Evolutionary conservation across 805 yeast species (phyloP).

Genomic region (Cyberlindnera mycetangii): DNA sequence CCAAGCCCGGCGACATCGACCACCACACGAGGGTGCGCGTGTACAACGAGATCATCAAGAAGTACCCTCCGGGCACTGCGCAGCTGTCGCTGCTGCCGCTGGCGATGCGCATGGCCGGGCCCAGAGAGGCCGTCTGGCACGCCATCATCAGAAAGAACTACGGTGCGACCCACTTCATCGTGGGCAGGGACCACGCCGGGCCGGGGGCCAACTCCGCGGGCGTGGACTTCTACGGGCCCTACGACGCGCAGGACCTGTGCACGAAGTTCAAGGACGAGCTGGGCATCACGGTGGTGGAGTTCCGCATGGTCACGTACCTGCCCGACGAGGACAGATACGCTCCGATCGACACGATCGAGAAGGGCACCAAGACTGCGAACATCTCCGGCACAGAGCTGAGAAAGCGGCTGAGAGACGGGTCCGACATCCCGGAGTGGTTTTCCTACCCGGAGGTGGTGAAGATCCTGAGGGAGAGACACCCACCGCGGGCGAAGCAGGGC

Average conservation of each 20-base stretch:
- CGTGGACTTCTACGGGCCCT: conserved; percentile 93
- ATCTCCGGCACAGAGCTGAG: conserved; percentile 95
- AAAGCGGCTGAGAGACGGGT: conserved; percentile 80
- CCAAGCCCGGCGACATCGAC: conserved; percentile 97
- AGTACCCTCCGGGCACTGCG: conserved; percentile 94
- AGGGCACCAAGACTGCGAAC: conserved; percentile 77
- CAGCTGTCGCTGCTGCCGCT: conserved; percentile 82
- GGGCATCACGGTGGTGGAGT: conserved; percentile 88
- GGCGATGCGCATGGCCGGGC: conserved; percentile 99
- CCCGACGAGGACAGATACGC: conserved; percentile 95
- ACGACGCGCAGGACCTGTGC: conserved; percentile 91
- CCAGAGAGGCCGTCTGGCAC: conserved; percentile 97
- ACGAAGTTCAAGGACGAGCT: conserved; percentile 73
- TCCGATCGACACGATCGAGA: conserved; percentile 88
- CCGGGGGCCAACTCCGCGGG: conserved; percentile 90
- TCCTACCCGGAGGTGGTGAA: conserved; percentile 94
- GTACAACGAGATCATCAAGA: conserved; percentile 85
- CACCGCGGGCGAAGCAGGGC: conserved; percentile 89
- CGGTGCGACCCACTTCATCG: conserved; percentile 96
- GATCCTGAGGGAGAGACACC: conserved; percentile 87
- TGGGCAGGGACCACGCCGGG: conserved; percentile 98
- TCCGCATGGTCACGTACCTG: conserved; percentile 93
- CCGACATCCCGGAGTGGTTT: conserved; percentile 94
- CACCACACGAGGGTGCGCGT: conserved; percentile 97
- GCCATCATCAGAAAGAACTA: conserved; percentile 94